Evolutionary conservation across 2,329 filamentous ascomycete species (phyloP).

Genomic region (Fusarium anthophilum): DNA sequence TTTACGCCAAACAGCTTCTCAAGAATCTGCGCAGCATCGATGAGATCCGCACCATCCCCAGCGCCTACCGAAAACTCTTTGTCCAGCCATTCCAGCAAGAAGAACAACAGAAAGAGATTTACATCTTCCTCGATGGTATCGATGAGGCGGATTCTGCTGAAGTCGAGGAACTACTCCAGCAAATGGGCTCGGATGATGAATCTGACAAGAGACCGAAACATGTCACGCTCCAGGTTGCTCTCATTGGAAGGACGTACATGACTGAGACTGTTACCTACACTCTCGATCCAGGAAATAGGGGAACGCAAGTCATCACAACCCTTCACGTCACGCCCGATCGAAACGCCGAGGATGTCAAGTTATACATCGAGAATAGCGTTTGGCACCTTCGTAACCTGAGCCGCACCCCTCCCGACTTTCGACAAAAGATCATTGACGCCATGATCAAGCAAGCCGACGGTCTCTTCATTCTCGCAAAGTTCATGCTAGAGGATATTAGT

Average conservation of each 20-base stretch:
- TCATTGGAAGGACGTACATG: conserved; percentile 55
- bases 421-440: conserved; percentile 50
- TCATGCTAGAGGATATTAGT: conserved; percentile 60
- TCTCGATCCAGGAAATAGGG: conserved; percentile 47
- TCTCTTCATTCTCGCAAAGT: conserved; percentile 59
- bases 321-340: conserved; percentile 56
- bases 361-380: conserved; percentile 55
- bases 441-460: conserved; percentile 56
- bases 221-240: conserved; percentile 49
- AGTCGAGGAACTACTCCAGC: conserved; percentile 49
- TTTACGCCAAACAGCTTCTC: conserved; percentile 54
- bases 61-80: conserved; percentile 55
- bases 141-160: conserved; percentile 56
- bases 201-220: conserved; percentile 22
- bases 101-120: conserved; percentile 48
- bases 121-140: conserved; percentile 58
- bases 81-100: conserved; percentile 50
- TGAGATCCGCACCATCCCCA: conserved; percentile 55
- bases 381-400: conserved; percentile 50
- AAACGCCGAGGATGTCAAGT: conserved; percentile 53
- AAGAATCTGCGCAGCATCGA: conserved; percentile 48
- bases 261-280: conserved; percentile 49
- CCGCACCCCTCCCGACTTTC: conserved; percentile 45
- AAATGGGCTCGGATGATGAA: conserved; percentile 45
- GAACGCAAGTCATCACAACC: conserved; percentile 47